phyloP scores from a whole-genome alignment of 371 early-diverging fungal species.

The Chytridiales sp. region DNA sequence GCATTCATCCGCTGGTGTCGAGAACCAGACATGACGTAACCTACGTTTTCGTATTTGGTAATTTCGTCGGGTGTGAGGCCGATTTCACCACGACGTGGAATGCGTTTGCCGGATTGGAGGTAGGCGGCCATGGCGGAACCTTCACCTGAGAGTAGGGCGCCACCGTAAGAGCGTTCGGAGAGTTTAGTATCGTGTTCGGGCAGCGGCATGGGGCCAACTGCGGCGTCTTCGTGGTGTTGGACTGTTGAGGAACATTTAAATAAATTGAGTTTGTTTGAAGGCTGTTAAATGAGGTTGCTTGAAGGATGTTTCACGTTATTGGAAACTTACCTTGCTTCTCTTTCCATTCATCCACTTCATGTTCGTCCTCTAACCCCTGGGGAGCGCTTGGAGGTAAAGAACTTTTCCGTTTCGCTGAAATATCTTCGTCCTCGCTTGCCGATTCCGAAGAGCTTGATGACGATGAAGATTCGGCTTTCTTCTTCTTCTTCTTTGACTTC shows the following conservation, averaged over 20 bases:
- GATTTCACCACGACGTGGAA: conserved; percentile 96
- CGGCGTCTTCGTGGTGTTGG: conserved; percentile 30
- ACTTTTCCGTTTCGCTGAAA: neutral
- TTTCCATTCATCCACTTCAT: conserved; percentile 42
- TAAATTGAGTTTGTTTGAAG: neutral
- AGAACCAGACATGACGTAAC: conserved; percentile 95
- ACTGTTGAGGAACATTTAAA: neutral
- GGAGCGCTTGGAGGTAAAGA: neutral
- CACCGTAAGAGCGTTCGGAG: conserved; percentile 68
- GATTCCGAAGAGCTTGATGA: neutral
- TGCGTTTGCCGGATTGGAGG: conserved; percentile 90
- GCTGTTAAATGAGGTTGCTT: neutral
- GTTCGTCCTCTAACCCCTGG: conserved; percentile 27
- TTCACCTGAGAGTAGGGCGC: conserved; percentile 75
- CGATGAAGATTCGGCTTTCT: conserved; percentile 10
- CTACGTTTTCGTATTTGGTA: conserved; percentile 77
- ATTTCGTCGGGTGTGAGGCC: conserved; percentile 84
- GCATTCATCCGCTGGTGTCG: conserved; percentile 94
- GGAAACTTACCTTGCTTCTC: conserved; percentile 34
- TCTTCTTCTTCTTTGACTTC: conserved; percentile 17
- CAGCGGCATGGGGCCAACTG: conserved; percentile 46
- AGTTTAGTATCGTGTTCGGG: conserved; percentile 37
- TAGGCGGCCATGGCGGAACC: conserved; percentile 83
- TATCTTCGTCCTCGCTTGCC: neutral
- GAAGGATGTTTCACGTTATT: neutral